Base-by-base conservation (phyloP, 1,284 basidiomycete genomes). In the Cryptococcus jaspeensis region DNA sequence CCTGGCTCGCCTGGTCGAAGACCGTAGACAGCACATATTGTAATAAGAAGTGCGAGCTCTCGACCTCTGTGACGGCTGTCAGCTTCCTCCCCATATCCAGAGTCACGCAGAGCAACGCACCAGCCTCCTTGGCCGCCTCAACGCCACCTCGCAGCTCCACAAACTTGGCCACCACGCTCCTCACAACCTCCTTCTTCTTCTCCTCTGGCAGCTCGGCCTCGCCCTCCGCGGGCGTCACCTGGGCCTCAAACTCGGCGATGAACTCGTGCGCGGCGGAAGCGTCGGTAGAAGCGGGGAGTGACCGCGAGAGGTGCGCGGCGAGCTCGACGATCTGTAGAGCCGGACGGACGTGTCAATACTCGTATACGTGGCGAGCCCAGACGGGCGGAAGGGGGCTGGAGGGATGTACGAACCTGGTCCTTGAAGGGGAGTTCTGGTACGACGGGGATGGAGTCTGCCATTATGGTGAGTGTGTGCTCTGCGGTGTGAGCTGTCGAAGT, bases 371-470 rank as follows among this genome's bases (percentile, higher is more conserved):
- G 6, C 18, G 23, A 32, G 40, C 4, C 12, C 12, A 13, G 20
- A 8, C 2, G n/a, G 16, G 20, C n/a, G 36, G n/a, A 11, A 37
- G 35, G 8, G 13, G 47, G 35, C n/a, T 18, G 48, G 16, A 35
- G 41, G 32, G 22, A 36, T 22, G 20, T 47, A 52, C 68, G 61
- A 70, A 90, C 90, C 84, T 91, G 89, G 76, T 92, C 89, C 72
- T 87, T 84, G 70, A 90, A 92, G 0, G 91, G 89, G 57, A 91
- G 88, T 77, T 93, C 91, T 23, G 88, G 85, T 70, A 90, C 91
- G 66, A 93, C 85, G 56, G 90, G 86, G 56, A 93, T 82, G 50
- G 88, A 88, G 80, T 92, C 90, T 68, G 85, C 75, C 76, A 78
- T 78, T 43, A 44, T 76, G 60, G 25, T 44, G 48, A n/a, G 39